Conservation (phyloP, 2,329 filamentous ascomycete species). For the Ophiostoma quercus region DNA sequence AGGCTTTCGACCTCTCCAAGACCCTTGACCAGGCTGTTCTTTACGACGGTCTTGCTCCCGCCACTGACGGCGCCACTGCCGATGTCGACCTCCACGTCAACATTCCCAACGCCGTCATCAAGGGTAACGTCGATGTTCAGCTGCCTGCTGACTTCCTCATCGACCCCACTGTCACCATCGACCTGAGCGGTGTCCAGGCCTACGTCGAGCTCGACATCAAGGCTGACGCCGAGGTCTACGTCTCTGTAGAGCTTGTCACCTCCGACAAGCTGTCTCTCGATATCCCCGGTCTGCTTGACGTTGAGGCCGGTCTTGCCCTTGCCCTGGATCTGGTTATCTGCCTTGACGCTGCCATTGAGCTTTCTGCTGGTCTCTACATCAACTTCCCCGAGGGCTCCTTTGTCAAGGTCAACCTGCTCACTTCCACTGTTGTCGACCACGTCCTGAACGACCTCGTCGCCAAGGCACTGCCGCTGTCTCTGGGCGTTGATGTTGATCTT, state of each 20-base stretch:
- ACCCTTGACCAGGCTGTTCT: slow-evolving; percentile 26
- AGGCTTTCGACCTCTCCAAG: slow-evolving; percentile 26
- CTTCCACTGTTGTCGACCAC: slow-evolving; percentile 29
- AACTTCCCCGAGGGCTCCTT: slow-evolving; percentile 30
- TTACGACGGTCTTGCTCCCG: slow-evolving; percentile 25
- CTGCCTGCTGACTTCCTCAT: slow-evolving; percentile 26
- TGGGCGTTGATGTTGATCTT: slow-evolving; percentile 30
- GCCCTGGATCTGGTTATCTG: slow-evolving; percentile 32
- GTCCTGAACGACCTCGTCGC: slow-evolving; percentile 28
- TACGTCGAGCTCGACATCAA: slow-evolving; percentile 31
- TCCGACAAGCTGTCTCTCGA: slow-evolving; percentile 27
- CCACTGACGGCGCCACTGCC: slow-evolving; percentile 12
- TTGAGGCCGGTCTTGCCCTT: slow-evolving; percentile 30
- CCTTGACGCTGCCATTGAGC: slow-evolving; percentile 30
- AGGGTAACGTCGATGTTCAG: slow-evolving; percentile 26
- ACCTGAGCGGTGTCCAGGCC: slow-evolving; percentile 31
- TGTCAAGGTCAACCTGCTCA: slow-evolving; percentile 31
- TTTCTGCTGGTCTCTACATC: slow-evolving; percentile 31
- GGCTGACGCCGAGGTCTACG: slow-evolving; percentile 29
- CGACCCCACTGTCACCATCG: slow-evolving; percentile 26
- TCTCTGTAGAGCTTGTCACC: slow-evolving; percentile 28
- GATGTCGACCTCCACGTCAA: slow-evolving; percentile 27
- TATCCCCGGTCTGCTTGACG: slow-evolving; percentile 30
- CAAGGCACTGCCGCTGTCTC: slow-evolving; percentile 28
- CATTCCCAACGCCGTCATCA: slow-evolving; percentile 27